Base-by-base conservation (phyloP, 2,329 filamentous ascomycete species). In the Blastomyces gilchristii region DNA sequence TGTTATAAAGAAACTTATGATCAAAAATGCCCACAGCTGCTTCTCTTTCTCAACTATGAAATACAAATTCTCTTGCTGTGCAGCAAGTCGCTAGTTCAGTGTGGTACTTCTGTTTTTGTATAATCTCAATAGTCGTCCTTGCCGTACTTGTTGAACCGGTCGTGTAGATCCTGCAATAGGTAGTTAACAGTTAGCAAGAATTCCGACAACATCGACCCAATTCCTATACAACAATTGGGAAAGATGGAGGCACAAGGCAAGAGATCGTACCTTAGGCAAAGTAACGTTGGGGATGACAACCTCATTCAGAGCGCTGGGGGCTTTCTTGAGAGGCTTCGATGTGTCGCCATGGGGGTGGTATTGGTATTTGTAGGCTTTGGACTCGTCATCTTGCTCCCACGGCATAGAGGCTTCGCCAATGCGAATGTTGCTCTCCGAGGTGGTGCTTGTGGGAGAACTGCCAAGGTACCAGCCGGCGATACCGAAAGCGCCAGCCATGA, bases 61-160 rank as follows among this genome's bases (percentile, higher is more conserved):
- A 59, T 59, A 59, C 58, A 49, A 28, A 49, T 49, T 50, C 16
- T n/a, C 16, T 49, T 49, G 25, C 58, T 12, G 50, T 59, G 16
- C 41, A 49, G 41, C 41, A 59, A 49, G 31, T 58, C 66, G 45
- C 63, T 65, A 58, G 65, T 53, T n/a, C 37, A 49, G 31, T 45
- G 58, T 34, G 34, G 41, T 57, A 1, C 39, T 50, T 31, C n/a
- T 22, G n/a, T 56, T 56, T n/a, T 45, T 18, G 37, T 39, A 12
- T 12, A 39, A 45, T 41, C 25, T 58, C 62, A 66, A 63, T 61
- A 97, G 70, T 91, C 92, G 70, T 97, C 94, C 86, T 97, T 97
- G 78, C 94, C 94, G 86, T 90, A 97, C 84, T 99, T 99, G 89
- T 99, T 99, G 86, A 88, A 97, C 81, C 88, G 89, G 71, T 99